Conservation (phyloP, 345 rosid species). For the Syzygium aromaticum region DNA sequence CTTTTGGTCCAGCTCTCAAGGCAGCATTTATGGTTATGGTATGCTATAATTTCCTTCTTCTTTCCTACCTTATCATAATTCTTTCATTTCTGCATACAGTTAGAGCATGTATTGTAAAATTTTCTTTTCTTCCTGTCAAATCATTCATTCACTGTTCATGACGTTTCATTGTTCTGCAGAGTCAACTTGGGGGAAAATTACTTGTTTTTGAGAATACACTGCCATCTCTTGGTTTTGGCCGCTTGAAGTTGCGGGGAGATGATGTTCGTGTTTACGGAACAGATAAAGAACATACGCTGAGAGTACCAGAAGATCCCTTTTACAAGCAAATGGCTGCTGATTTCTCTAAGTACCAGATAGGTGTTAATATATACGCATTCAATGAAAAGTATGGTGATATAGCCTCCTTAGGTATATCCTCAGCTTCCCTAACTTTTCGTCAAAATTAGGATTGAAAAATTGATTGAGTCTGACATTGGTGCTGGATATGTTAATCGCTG, state of each 20-base stretch:
- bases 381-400: conserved; percentile 90
- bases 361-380: conserved; percentile 81
- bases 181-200: conserved; percentile 91
- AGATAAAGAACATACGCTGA: conserved; percentile 74
- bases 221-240: conserved; percentile 95
- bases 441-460: background rate
- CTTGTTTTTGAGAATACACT: conserved; percentile 85
- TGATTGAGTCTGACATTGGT: background rate
- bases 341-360: conserved; percentile 93
- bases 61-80: background rate
- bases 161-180: conserved; percentile 25
- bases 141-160: background rate
- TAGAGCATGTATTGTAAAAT: background rate
- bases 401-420: conserved; percentile 77
- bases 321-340: conserved; percentile 99
- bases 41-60: conserved; percentile 13
- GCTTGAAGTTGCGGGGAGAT: conserved; percentile 92
- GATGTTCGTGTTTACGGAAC: conserved; percentile 95
- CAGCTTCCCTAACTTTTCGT: background rate
- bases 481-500: background rate
- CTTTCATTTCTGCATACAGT: background rate
- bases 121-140: background rate
- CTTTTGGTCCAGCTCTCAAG: conserved; percentile 96
- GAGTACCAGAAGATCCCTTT: conserved; percentile 88
- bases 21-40: conserved; percentile 98